Conservation (phyloP, 1,139 yeast species). For the Yamadazyma diddensiae region DNA sequence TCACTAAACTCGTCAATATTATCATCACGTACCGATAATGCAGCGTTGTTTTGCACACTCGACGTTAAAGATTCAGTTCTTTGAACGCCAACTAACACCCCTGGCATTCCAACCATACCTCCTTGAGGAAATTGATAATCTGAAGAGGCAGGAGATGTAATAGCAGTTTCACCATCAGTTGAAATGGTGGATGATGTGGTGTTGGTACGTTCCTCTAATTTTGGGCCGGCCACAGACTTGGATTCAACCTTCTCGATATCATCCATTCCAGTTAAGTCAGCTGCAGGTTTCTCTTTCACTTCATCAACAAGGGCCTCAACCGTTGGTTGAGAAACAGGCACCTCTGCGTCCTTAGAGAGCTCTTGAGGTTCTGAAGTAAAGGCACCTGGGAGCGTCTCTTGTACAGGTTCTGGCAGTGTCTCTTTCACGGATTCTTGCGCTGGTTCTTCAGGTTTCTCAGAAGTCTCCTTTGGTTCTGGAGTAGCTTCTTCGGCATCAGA, state of each 20-base stretch:
- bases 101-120: slow-evolving; percentile 48
- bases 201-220: slow-evolving; percentile 21
- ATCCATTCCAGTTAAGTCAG: slow-evolving; percentile 29
- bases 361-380: background rate
- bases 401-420: background rate
- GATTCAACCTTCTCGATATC: slow-evolving; percentile 5
- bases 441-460: slow-evolving; percentile 1
- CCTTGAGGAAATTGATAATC: slow-evolving; percentile 57
- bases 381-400: background rate
- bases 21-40: slow-evolving; percentile 83
- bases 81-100: slow-evolving; percentile 45
- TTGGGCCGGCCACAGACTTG: slow-evolving; percentile 9
- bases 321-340: slow-evolving; percentile 2
- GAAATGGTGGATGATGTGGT: slow-evolving; percentile 37
- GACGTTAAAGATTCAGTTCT: slow-evolving; percentile 81
- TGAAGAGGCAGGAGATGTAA: slow-evolving; percentile 55
- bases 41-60: slow-evolving; percentile 88
- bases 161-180: slow-evolving; percentile 50
- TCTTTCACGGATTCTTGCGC: background rate
- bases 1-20: slow-evolving; percentile 57
- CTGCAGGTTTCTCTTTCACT: slow-evolving; percentile 23
- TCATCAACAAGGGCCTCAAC: slow-evolving; percentile 23
- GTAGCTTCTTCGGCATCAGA: slow-evolving; percentile 2
- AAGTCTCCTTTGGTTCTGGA: slow-evolving; percentile 4
- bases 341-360: background rate